phyloP scores from a whole-genome alignment of 106 monocot species.

The Acorus calamus region DNA sequence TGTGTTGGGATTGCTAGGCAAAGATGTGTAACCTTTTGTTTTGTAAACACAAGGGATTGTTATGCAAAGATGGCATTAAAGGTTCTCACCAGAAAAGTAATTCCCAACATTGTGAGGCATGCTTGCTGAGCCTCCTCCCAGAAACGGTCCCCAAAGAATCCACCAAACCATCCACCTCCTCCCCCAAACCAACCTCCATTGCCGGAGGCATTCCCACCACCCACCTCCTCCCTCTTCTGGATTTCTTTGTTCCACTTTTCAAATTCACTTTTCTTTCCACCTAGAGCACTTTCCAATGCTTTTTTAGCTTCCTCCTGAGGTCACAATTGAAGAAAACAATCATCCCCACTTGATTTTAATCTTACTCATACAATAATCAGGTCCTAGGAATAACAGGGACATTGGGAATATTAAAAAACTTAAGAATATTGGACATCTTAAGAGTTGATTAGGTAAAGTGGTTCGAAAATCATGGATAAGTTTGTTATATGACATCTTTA shows the following conservation, averaged over 20 bases:
- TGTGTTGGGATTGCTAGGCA: no score
- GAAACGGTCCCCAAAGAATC: slow-evolving; percentile 62
- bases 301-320: slow-evolving; percentile 75
- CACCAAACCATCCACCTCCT: slow-evolving; percentile 52
- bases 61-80: not conserved
- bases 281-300: slow-evolving; percentile 69
- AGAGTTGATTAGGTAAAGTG: no score
- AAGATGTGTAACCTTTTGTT: no score
- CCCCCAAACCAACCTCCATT: slow-evolving; percentile 78
- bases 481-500: no score
- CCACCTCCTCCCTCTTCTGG: slow-evolving; percentile 45
- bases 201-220: slow-evolving; percentile 34
- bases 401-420: no score
- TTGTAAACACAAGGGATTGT: not conserved
- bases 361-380: no score
- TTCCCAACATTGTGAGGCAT: slow-evolving; percentile 39
- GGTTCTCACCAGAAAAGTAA: slow-evolving; percentile 42
- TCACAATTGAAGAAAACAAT: not conserved
- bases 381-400: no score
- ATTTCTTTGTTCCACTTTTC: slow-evolving; percentile 94
- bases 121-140: slow-evolving; percentile 75
- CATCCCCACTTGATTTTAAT: no score
- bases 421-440: no score
- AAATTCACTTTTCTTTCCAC: slow-evolving; percentile 61
- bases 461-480: no score